Percentiles rank a stretch among this genome's conserved stretches.
phyloP scores from a whole-genome alignment of 2,329 filamentous ascomycete species.

The Exophiala oligosperma region DNA sequence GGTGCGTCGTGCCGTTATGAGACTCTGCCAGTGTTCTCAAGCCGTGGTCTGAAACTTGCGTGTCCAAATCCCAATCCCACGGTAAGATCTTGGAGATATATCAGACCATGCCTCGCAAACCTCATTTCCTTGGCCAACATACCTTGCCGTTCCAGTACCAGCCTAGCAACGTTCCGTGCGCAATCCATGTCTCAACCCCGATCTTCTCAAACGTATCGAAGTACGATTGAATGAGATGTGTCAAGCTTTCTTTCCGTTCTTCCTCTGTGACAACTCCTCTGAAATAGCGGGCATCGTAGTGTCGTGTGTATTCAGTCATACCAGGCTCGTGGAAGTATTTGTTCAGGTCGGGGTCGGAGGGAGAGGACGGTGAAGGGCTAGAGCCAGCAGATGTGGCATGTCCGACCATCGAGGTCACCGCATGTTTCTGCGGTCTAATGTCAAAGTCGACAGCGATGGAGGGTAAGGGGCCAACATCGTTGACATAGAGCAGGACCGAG shows the following conservation, averaged over 20 bases:
- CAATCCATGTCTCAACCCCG: slow-evolving; percentile 79
- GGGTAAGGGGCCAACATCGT: too few relatives aligned
- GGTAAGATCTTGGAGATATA: slow-evolving; percentile 11
- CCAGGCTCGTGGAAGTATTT: slow-evolving; percentile 65
- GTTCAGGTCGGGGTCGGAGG: slow-evolving; percentile 29
- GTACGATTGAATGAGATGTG: slow-evolving; percentile 72
- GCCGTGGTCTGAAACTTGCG: slow-evolving; percentile 68
- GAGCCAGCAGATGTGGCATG: too few relatives aligned
- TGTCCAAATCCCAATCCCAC: slow-evolving; percentile 75
- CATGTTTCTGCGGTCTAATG: too few relatives aligned
- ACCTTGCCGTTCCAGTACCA: slow-evolving; percentile 83
- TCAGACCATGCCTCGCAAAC: not conserved
- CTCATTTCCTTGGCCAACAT: slow-evolving; percentile 7
- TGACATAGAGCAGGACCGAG: too few relatives aligned
- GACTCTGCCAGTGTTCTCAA: slow-evolving; percentile 64
- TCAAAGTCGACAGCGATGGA: too few relatives aligned
- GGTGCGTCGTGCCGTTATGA: slow-evolving; percentile 66
- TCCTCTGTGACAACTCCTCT: slow-evolving; percentile 63
- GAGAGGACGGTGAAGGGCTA: not conserved
- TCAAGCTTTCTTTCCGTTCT: slow-evolving; percentile 65
- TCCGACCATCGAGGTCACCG: not conserved
- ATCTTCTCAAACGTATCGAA: slow-evolving; percentile 64
- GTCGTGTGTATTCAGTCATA: slow-evolving; percentile 57
- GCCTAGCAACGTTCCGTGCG: slow-evolving; percentile 78
- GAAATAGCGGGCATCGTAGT: slow-evolving; percentile 76